Evolutionary conservation across 228 moss, liverwort and hornwort species (phyloP), one percentile per base, ranked within the genome.

Genomic region (Sphagnum magellanicum): DNA sequence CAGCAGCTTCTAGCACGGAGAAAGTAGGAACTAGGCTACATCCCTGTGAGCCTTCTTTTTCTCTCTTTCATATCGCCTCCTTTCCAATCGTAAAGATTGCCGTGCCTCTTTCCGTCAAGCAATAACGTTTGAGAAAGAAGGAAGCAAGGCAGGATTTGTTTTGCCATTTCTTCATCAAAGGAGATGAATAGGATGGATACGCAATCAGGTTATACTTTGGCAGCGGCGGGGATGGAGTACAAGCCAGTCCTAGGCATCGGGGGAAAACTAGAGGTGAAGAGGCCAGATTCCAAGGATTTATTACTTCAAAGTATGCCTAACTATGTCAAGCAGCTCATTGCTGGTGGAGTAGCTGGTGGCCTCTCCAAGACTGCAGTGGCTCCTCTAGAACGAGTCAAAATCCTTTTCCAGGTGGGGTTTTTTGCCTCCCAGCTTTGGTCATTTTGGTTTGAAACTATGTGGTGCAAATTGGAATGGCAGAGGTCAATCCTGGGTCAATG

Each of bases 371-470:
- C 92, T 50, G 83, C 92, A 17, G 92, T 92, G 12, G 96, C 96
- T 51, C 92, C 96, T 50, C 77, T 96, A 50, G 96, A 96, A 74
- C 92, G 92, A 49, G 68, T 96, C 0, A 96, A 96, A 68, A 96
- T 96, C 51, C 78, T 96, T 0, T 96, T 85, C 58, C 92, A 96
- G 91, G 92, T 96, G 17, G 8, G 73, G 63, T 5, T 72, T 10
- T 63, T 62, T 58, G 67, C 32, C 32, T 32, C 32, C 32, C 3
- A 32, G 32, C 32, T 1, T 32, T 32, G 32, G 32, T 32, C 3
- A 32, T 1, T 32, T 32, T 32, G 32, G 32, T 32, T 32, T 32
- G 32, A 32, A 32, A 32, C 32, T 32, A 32, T 32, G 32, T 32
- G 32, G 32, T 32, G 32, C 2, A 32, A 32, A 32, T 32, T 32